Evolutionary conservation across 2,329 filamentous ascomycete species (phyloP).

Genomic region (Colletotrichum higginsianum): DNA sequence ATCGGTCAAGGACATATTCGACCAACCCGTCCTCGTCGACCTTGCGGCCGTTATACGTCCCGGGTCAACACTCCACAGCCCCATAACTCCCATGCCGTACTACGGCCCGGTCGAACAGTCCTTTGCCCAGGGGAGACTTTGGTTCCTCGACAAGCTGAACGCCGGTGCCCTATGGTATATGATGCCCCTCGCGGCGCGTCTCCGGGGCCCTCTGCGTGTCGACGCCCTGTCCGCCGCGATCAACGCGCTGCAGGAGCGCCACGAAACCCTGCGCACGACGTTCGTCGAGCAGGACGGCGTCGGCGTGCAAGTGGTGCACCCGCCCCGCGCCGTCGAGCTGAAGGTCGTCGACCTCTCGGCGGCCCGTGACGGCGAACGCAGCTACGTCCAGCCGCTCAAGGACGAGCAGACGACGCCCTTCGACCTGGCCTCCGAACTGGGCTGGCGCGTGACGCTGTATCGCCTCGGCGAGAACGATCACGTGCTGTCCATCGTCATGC

Average conservation of each 20-base stretch:
- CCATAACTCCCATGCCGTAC: slow-evolving; percentile 2
- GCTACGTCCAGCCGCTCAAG: slow-evolving; percentile 6
- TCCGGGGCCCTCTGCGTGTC: not conserved
- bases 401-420: slow-evolving; percentile 46
- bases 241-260: not conserved
- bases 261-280: slow-evolving; percentile 12
- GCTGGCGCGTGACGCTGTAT: slow-evolving; percentile 44
- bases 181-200: slow-evolving; percentile 7
- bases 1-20: slow-evolving; percentile 41
- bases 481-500: slow-evolving; percentile 48
- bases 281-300: slow-evolving; percentile 1
- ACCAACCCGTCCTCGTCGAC: slow-evolving; percentile 22
- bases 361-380: not conserved
- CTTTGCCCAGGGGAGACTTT: slow-evolving; percentile 11
- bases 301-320: slow-evolving; percentile 27
- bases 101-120: slow-evolving; percentile 16
- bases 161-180: not conserved
- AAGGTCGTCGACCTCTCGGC: slow-evolving; percentile 9
- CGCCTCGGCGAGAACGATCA: slow-evolving; percentile 40
- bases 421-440: slow-evolving; percentile 44
- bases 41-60: slow-evolving; percentile 2
- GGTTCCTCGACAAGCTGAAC: slow-evolving; percentile 17
- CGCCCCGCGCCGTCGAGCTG: slow-evolving; percentile 8
- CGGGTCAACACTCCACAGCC: not conserved
- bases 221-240: not conserved